Percentiles rank a stretch among this genome's conserved stretches.
These are phyloP conservation scores for Psilocybe tampanensis DNA, from an alignment of 768 basidiomycete genomes.

Conservation along the genomic window DNA sequence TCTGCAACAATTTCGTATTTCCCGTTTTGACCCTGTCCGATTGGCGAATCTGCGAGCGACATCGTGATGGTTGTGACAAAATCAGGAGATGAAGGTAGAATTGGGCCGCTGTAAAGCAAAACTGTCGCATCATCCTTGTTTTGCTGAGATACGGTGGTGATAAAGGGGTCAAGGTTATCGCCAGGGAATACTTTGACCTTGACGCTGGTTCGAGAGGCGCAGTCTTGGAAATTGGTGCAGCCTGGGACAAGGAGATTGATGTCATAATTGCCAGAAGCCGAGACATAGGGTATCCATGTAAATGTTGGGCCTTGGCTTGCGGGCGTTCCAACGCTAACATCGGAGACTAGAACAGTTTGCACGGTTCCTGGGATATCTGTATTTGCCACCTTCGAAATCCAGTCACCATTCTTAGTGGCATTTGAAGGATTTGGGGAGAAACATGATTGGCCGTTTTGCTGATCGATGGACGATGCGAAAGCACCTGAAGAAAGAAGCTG, in stretches of 20 bases:
- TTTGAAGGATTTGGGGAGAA: conserved; percentile 78
- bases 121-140: conserved; percentile 61
- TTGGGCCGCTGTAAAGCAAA: conserved; percentile 79
- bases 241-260: conserved; percentile 88
- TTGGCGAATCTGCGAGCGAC: conserved; percentile 66
- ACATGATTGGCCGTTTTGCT: conserved; percentile 68
- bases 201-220: conserved; percentile 78
- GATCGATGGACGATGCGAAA: conserved; percentile 73
- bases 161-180: conserved; percentile 59
- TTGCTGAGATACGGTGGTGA: conserved; percentile 75
- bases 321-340: conserved; percentile 64
- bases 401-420: conserved; percentile 65
- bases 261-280: conserved; percentile 83
- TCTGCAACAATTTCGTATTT: conserved; percentile 85
- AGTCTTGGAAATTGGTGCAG: conserved; percentile 80
- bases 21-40: conserved; percentile 64
- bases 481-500: conserved; percentile 93
- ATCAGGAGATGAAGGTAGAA: conserved; percentile 70
- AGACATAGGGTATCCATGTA: conserved; percentile 93
- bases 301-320: conserved; percentile 70
- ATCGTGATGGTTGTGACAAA: conserved; percentile 80
- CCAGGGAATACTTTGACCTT: conserved; percentile 83
- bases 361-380: conserved; percentile 83
- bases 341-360: conserved; percentile 72
- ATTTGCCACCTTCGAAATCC: conserved; percentile 63